Base-by-base conservation (phyloP, 2,329 filamentous ascomycete genomes). In the Lecanicillium sp. region DNA sequence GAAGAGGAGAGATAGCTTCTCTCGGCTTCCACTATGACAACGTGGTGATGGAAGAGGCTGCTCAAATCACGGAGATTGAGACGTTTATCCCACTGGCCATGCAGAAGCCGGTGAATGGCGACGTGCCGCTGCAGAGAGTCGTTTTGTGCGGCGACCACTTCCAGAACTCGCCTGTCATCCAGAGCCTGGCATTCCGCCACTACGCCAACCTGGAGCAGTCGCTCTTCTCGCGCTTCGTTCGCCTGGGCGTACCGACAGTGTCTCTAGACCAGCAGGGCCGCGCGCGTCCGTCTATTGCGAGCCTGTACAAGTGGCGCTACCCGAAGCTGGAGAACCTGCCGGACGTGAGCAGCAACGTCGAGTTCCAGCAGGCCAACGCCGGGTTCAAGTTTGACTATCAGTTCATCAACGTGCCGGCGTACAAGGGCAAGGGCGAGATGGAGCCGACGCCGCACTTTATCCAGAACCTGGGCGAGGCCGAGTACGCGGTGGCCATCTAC, bases 1-100 rank as follows among this genome's bases (percentile, higher is more conserved):
- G 90, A 52, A 78, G 91, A 53, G 83, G 88, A 54, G 91, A 97
- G 59, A 97, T 98, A 58, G 86, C 89, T 1, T 77, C 80, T 14
- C 77, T 97, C n/a, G 90, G 90, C 14, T 98, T 98, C 68, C 88
- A 89, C 57, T 98, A 98, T 60, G 90, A 97, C 71, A 98, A 95
- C 55, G 86, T 98, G 11, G 78, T 98, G 45, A 96, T 98, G 87
- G 93, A 98, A 70, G 93, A 98, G 74, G 91, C 93, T 5, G 93
- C 93, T 11, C 93, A 98, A 62, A 91, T 98, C 61, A 98, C 91
- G 0, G 93, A 98, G 65, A 87, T 96, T 38, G 93, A 98, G 63
- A 95, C 89, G 54, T 97, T 98, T 67, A 89, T 98, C 54, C 93
- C 93, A 1, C 74, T 95, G 45, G 87, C 90, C n/a, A 77, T 98